Base-by-base conservation (phyloP, 202 grass and related monocot genomes). In the Saccharum hybrid region DNA sequence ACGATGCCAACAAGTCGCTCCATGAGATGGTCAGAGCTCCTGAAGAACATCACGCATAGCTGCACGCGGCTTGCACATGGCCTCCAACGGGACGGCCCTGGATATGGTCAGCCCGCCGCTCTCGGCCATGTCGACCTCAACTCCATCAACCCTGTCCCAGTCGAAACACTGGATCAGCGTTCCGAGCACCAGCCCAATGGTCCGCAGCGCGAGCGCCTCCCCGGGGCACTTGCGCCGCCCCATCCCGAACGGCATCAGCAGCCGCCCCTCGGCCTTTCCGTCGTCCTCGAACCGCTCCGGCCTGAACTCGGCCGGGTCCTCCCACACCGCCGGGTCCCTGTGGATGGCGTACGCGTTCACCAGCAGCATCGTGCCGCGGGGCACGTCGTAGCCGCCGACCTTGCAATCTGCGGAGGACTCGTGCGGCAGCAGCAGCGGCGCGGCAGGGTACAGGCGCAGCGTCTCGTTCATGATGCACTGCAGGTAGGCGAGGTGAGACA, bases 241-340 rank as follows among this genome's bases (percentile, higher is more conserved):
- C 88, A 89, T 87, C 15, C 93, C 93, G 63, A 96, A 96, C 22
- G 94, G 89, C 48, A 88, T 60, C 86, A 91, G 52, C n/a, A 88
- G 48, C 63, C 33, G 11, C 0, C 64, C 84, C 5, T 65, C 87
- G 14, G 76, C 82, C 5, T n/a, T 59, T 28, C 28, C 28, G 8
- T 83, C 88, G 0, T 43, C 74, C 78, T 82, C 74, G 45, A 89
- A 92, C 49, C 90, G 82, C 68, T 86, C 90, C 10, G 90, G 90
- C 41, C 0, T 26, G 85, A 92, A 94, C 37, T 34, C 7, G 0
- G 0, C 0, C 0, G 84, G 84, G 0, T 43, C 72, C 0, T 81
- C 59, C 91, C 91, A 97, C 0, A 80, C 30, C 5, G 15, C 10
- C 1, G 83, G 74, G n/a, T 96, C 90, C 52, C 90, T 38, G 13